phyloP scores from a whole-genome alignment of 1,139 yeast species.

The Geotrichum aggregatum region DNA sequence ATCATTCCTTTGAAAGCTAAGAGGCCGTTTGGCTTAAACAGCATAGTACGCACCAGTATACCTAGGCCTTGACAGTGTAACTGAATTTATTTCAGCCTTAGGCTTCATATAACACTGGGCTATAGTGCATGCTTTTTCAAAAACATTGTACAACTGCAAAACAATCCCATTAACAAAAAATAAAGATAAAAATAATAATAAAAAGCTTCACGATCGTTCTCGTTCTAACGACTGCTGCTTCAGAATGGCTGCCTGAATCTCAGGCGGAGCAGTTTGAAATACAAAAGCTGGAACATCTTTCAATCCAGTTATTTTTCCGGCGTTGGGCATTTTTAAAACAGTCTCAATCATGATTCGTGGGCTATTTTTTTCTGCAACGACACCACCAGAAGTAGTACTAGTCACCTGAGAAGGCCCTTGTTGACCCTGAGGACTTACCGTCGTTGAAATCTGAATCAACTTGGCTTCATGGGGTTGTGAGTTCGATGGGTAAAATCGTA shows the following conservation, averaged over 20 bases:
- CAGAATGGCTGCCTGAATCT: conserved; percentile 56
- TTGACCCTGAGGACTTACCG: conserved; percentile 21
- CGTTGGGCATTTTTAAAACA: conserved; percentile 43
- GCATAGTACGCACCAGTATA: too few species aligned
- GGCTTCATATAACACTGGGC: too few species aligned
- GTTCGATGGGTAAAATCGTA: conserved; percentile 62
- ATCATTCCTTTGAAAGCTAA: not conserved
- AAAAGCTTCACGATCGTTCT: conserved; percentile 1
- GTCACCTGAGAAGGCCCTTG: not conserved
- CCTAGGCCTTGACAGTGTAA: too few species aligned
- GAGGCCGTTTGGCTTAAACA: too few species aligned
- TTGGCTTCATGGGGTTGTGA: conserved; percentile 63
- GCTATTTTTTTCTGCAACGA: conserved; percentile 9
- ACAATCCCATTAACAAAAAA: not conserved
- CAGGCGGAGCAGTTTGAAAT: conserved; percentile 48
- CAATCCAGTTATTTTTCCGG: conserved; percentile 57
- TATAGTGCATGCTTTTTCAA: too few species aligned
- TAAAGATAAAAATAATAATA: not conserved
- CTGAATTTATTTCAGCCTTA: too few species aligned
- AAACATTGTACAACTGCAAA: too few species aligned
- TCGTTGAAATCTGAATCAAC: conserved; percentile 37
- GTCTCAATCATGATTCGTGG: conserved; percentile 50
- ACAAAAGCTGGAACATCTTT: conserved; percentile 53
- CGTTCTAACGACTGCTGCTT: conserved; percentile 42
- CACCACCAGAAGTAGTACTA: not conserved